Evolutionary conservation across 768 basidiomycete genomes (phyloP), one percentile per base, ranked within the genome.

Genomic region (Serendipita sp.): DNA sequence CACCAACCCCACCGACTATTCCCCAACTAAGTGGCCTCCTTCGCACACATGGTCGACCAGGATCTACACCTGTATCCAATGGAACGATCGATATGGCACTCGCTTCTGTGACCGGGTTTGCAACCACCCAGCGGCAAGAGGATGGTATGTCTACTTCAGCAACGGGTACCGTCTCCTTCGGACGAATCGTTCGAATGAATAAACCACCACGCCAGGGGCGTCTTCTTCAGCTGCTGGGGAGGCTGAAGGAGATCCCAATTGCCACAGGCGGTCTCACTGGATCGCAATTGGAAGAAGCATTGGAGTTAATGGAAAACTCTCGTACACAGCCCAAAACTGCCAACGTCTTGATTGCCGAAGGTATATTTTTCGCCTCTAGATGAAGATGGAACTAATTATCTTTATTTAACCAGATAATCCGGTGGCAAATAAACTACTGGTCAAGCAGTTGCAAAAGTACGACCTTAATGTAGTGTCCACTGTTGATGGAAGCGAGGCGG

Each of bases 331-430:
- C 72, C 66, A 58, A 62, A 11, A 62, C 62, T 16, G 85, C 84
- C 22, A 84, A 83, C 64, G 78, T 88, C 7, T 76, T 88, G 11
- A 78, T 88, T 22, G 86, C 85, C 2, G 86, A 88, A 79, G 85
- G 85, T 82, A 42, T 50, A 71, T 65, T 53, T 33, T 9, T 4
- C 31, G 22, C 4, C 48, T 20, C n/a, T 26, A 41, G 20, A 53
- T 34, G 3, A 16, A 26, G 41, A 34, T 42, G 53, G 61, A 42
- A 62, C 30, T 62, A 33, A 20, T 14, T 7, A 7, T 7, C 38
- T 38, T 38, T 38, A 38, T 38, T 42, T 31, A 26, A 42, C 30
- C 62, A 86, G 86, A 88, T 67, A 88, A 88, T 67, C 79, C 81
- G 3, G 81, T 88, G 24, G 83, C 84, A 1, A 83, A 83, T 68